Evolutionary conservation across 2,329 filamentous ascomycete genomes (phyloP), one percentile per base, ranked within the genome.

Genomic region (Phaeosphaeria sp.): DNA sequence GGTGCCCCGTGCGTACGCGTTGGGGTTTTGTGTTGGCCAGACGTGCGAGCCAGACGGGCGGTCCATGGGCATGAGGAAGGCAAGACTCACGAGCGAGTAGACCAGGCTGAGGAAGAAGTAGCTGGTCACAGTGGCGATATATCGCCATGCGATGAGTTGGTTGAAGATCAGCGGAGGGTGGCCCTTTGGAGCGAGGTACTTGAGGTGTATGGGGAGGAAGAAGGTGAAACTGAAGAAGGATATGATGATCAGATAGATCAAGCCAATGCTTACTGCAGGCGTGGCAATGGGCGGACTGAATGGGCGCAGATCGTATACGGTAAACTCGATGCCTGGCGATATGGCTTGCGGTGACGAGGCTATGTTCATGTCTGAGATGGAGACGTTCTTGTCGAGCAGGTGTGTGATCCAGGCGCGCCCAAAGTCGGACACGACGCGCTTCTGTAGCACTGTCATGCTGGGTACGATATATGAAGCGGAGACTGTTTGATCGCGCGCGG

Each of bases 241-340:
- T 46, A 89, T 79, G 68, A 90, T 88, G 68, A 90, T 89, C 2
- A 89, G 75, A 70, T 89, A 89, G 64, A 90, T 89, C 21, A 89
- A 75, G 0, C 87, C 87, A 51, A 89, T 86, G 5, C 82, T 85
- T 8, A 89, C 82, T 0, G 86, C 81, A 0, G 87, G 87, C 1
- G 82, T 85, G 1, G 82, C 79, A 2, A 81, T 78, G 2, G 82
- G 77, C 0, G 86, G 86, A 3, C 72, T 73, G 70, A 89, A 89
- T 0, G 86, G 87, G 2, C 87, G 81, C 2, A 89, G 78, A 56
- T 89, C 86, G 71, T 83, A 79, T 3, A 74, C 74, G 11, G 79
- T 82, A 74, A 86, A 86, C 1, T 82, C 83, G 47, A 87, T 83
- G 0, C 78, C 85, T 0, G 86, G 86, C 49, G 79, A 83, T 6